Evolutionary conservation across 2,329 filamentous ascomycete species (phyloP).

Genomic region (Hypoxylon rubiginosum): DNA sequence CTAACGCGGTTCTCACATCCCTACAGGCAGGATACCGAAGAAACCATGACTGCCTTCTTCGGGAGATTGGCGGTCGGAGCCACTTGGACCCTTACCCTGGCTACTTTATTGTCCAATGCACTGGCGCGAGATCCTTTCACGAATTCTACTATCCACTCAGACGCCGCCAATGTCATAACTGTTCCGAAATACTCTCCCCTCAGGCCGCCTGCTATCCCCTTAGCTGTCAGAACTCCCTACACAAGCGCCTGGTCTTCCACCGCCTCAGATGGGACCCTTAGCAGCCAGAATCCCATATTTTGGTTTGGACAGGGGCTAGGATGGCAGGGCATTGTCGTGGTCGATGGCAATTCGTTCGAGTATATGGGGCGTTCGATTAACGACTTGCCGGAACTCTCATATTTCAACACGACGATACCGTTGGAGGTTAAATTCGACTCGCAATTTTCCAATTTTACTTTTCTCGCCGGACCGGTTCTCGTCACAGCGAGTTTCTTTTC

Average conservation of each 20-base stretch:
- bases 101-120: slow-evolving; percentile 9
- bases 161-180: neutral
- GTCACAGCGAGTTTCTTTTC: slow-evolving; percentile 72
- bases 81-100: slow-evolving; percentile 18
- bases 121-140: slow-evolving; percentile 19
- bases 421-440: slow-evolving; percentile 59
- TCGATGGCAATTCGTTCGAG: slow-evolving; percentile 57
- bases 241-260: slow-evolving; percentile 71
- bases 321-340: slow-evolving; percentile 63
- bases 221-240: slow-evolving; percentile 70
- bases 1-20: neutral
- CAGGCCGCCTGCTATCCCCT: slow-evolving; percentile 67
- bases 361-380: slow-evolving; percentile 62
- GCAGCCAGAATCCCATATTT: slow-evolving; percentile 81
- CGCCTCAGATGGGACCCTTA: slow-evolving; percentile 79
- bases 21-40: neutral
- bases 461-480: slow-evolving; percentile 51
- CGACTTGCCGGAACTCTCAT: slow-evolving; percentile 52
- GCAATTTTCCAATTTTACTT: slow-evolving; percentile 63
- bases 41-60: slow-evolving; percentile 21
- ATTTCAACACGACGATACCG: slow-evolving; percentile 56
- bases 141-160: slow-evolving; percentile 28
- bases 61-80: slow-evolving; percentile 8
- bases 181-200: slow-evolving; percentile 60
- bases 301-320: slow-evolving; percentile 71